Conservation (phyloP, 2,329 filamentous ascomycete species). For the Ceratocystis cubensis region DNA sequence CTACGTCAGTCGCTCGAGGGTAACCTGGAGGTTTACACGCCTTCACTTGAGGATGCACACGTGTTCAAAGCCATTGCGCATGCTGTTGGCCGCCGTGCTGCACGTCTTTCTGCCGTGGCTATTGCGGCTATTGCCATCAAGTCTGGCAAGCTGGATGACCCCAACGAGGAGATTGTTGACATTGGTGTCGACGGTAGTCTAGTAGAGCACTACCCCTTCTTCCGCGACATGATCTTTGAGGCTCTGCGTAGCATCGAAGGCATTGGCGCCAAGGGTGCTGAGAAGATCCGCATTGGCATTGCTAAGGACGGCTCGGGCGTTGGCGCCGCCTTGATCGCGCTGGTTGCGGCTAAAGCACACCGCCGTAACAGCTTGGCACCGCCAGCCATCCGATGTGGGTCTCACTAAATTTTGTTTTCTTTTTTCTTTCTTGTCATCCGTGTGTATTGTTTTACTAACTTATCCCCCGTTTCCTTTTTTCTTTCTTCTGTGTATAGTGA, state of each 20-base stretch:
- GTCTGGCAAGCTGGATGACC: slow-evolving; percentile 55
- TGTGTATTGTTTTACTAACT: background rate
- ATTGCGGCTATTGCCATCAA: slow-evolving; percentile 74
- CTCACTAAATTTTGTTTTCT: slow-evolving; percentile 4
- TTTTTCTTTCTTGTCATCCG: background rate
- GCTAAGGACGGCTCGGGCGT: slow-evolving; percentile 94
- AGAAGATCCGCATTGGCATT: slow-evolving; percentile 83
- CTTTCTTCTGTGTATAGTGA: slow-evolving; percentile 23
- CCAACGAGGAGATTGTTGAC: slow-evolving; percentile 61
- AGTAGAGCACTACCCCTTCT: slow-evolving; percentile 91
- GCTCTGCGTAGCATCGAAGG: slow-evolving; percentile 63
- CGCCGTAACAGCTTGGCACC: slow-evolving; percentile 19
- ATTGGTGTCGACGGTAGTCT: slow-evolving; percentile 90
- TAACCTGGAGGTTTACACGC: slow-evolving; percentile 60
- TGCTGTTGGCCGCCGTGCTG: slow-evolving; percentile 78
- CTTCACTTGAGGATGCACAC: slow-evolving; percentile 71
- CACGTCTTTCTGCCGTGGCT: slow-evolving; percentile 74
- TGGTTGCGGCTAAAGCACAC: slow-evolving; percentile 53
- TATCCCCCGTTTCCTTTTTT: background rate
- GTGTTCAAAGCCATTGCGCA: slow-evolving; percentile 73
- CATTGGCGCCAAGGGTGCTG: slow-evolving; percentile 66
- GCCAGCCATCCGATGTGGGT: slow-evolving; percentile 16
- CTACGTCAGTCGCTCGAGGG: slow-evolving; percentile 69
- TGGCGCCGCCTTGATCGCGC: slow-evolving; percentile 65
- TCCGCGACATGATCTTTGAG: slow-evolving; percentile 77